phyloP scores from a whole-genome alignment of 106 monocot genomes.

The Dioscorea zingiberensis region DNA sequence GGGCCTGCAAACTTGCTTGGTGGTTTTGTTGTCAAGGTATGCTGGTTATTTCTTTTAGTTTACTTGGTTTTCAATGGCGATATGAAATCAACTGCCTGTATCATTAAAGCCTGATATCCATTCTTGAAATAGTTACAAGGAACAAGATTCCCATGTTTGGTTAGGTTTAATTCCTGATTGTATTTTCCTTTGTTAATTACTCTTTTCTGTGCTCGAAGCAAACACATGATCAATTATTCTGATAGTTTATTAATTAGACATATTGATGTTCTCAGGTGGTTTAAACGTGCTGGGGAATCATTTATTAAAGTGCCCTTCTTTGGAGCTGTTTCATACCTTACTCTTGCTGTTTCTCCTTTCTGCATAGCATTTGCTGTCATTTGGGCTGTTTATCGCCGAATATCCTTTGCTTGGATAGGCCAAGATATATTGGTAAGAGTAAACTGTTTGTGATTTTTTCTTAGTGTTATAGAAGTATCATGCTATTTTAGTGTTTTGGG shows the following conservation, averaged over 20 bases:
- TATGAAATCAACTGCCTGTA: too few relatives aligned
- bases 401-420: constrained; percentile 80
- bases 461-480: background rate
- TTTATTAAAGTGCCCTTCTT: constrained; percentile 87
- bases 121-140: too few relatives aligned
- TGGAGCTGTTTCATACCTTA: constrained; percentile 89
- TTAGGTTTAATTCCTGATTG: too few relatives aligned
- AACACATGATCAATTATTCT: too few relatives aligned
- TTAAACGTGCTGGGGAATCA: constrained; percentile 26
- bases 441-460: background rate
- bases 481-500: background rate
- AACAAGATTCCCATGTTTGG: too few relatives aligned
- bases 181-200: too few relatives aligned
- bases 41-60: background rate
- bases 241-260: too few relatives aligned
- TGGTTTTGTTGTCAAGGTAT: constrained; percentile 78
- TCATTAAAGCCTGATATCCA: too few relatives aligned
- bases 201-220: too few relatives aligned
- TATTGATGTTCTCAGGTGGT: constrained; percentile 27
- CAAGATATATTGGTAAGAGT: constrained; percentile 97
- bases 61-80: too few relatives aligned
- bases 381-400: constrained; percentile 79
- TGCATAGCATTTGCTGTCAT: constrained; percentile 75
- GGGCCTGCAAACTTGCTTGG: constrained; percentile 93
- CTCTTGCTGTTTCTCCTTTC: constrained; percentile 80